phyloP scores from a whole-genome alignment of 1,284 basidiomycete species.

The Trichosporon sp. region DNA sequence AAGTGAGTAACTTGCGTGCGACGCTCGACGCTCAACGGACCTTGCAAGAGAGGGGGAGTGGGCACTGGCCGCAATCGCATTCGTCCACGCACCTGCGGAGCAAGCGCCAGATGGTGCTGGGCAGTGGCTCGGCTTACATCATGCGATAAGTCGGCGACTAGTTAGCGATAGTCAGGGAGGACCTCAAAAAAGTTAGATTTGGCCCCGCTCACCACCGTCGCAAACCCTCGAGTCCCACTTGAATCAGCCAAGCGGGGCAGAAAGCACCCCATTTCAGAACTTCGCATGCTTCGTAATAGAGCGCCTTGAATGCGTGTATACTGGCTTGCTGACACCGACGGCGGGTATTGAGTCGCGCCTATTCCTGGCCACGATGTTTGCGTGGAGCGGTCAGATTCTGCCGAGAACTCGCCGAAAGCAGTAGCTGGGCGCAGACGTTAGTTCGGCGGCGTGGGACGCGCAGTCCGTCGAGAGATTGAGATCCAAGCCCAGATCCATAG shows the following conservation, averaged over 20 bases:
- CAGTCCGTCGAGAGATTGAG: too few species aligned
- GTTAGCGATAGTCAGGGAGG: constrained; percentile 7
- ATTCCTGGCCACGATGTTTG: neutral
- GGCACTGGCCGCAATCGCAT: too few species aligned
- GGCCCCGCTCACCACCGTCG: neutral
- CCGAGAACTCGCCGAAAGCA: neutral
- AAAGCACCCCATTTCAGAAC: neutral
- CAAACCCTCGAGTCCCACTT: neutral
- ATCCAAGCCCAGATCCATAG: too few species aligned
- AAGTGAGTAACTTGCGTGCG: neutral
- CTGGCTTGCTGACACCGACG: neutral
- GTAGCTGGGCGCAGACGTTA: neutral
- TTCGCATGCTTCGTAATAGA: neutral
- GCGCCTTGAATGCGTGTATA: neutral
- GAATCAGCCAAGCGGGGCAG: neutral
- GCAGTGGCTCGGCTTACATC: constrained; percentile 2
- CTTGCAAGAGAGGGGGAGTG: neutral
- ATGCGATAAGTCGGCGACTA: constrained; percentile 10
- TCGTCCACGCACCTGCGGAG: too few species aligned
- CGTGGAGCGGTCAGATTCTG: neutral
- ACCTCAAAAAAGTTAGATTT: constrained; percentile 14
- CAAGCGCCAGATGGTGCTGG: too few species aligned
- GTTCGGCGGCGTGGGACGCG: too few species aligned
- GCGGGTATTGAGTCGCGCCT: neutral
- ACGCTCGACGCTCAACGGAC: neutral